Evolutionary conservation across 1,284 basidiomycete genomes (phyloP), one percentile per base, ranked within the genome.

Genomic region (Stygiomarasmius scandens): DNA sequence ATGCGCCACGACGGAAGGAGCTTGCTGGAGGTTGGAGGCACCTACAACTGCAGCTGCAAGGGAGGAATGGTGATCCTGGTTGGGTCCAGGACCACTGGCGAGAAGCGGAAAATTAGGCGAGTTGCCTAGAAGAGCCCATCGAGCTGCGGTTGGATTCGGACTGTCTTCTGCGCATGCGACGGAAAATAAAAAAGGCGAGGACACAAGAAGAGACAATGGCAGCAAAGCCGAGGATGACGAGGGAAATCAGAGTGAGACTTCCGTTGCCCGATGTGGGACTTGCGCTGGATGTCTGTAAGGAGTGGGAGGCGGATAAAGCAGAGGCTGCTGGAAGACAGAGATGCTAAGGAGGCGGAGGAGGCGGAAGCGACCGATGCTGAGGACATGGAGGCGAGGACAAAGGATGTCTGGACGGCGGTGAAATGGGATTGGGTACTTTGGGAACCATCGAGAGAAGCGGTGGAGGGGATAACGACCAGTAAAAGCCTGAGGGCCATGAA

Each of bases 221-320:
- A 58, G 93, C 77, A 72, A 91, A 86, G 29, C 91, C 92, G 34
- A 94, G 82, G 49, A 93, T 82, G 54, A 88, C 87, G 82, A 1
- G 92, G 92, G 67, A 93, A 90, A 22, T 75, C 65, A 3, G 78
- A 68, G 47, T 62, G 16, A 90, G 74, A 58, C 62, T 74, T 29
- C 77, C 82, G 47, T 68, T 62, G 45, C 62, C 63, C 47, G 56
- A 45, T 34, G 63, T 50, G 19, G 60, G 47, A 14, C 58, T 23
- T 46, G 70, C 4, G 38, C 25, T 43, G 14, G 61, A 49, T 52
- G 54, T 67, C 63, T 34, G 59, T 66, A 47, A 4, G 64, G 55
- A 45, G 69, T 65, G 14, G 67, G 61, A n/a, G 11, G 38, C 11
- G 5, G 66, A 58, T 1, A 74, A 67, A 24, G 74, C 68, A 3